Base-by-base conservation (phyloP, 768 basidiomycete species). In the Leccinum incarnatum region DNA sequence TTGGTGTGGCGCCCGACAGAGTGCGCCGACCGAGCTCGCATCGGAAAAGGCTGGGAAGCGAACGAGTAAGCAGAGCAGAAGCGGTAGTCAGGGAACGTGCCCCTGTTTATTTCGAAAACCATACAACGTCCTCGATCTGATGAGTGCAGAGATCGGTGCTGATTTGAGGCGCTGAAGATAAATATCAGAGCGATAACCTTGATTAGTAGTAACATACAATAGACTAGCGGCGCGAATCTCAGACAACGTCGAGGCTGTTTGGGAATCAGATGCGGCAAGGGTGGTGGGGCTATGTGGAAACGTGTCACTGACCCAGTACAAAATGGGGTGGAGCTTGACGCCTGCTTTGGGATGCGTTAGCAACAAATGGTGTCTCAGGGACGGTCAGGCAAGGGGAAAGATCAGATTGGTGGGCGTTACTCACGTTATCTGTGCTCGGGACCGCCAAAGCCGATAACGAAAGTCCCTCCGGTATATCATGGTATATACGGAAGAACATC, bases 11-110 rank as follows among this genome's bases (percentile, higher is more conserved):
- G 42, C 40, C n/a, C 42, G 42, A 19, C 42, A n/a, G n/a, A n/a
- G 40, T 15, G 9, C 40, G n/a, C 17, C 40, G 9, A 42, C 40
- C 17, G 78, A 74, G 9, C 70, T 75, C 32, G 83, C 81, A 85
- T 85, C 54, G 85, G 74, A 45, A 74, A 82, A 89, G 1, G 83
- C 84, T 27, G 87, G 74, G 23, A 71, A 73, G 64, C 85, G 85
- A 71, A 87, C 84, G 5, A 70, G 57, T 1, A 81, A 81, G 68
- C 84, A 86, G 19, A 85, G 60, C 12, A 81, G 69, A 42, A 87
- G 72, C 5, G 84, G 74, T n/a, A 34, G 59, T 54, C 57, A 59
- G 29, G 73, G 73, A 19, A 74, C 72, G 48, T 74, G 75, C 59
- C 71, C 58, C 5, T 67, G 60, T 58, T 75, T 71, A 30, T 40